These are phyloP conservation scores for Polychaeton citri DNA, from an alignment of 2,329 filamentous ascomycete genomes.

Conservation along the genomic window DNA sequence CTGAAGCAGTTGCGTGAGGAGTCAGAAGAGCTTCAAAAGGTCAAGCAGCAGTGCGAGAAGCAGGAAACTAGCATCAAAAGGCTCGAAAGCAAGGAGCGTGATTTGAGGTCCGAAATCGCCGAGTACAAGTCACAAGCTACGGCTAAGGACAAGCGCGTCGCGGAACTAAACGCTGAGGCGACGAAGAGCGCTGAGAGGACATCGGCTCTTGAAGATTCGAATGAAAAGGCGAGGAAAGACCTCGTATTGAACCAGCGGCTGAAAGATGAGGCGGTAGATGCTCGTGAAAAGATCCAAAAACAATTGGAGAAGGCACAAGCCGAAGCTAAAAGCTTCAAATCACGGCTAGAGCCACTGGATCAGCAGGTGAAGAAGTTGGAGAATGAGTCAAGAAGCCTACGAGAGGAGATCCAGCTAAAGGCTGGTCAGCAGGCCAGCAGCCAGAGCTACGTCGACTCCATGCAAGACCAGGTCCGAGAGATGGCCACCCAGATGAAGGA, in stretches of 20 bases:
- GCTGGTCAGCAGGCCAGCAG: conserved; percentile 73
- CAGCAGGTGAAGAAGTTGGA: conserved; percentile 56
- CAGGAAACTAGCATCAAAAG: conserved; percentile 52
- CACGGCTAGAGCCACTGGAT: conserved; percentile 60
- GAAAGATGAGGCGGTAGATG: conserved; percentile 62
- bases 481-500: conserved; percentile 87
- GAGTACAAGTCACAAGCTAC: conserved; percentile 55
- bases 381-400: conserved; percentile 52
- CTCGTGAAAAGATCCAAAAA: conserved; percentile 54
- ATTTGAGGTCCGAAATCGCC: conserved; percentile 61
- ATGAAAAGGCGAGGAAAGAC: conserved; percentile 61
- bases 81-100: conserved; percentile 72
- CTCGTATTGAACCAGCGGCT: conserved; percentile 65
- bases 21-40: conserved; percentile 56
- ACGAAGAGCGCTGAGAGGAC: conserved; percentile 59
- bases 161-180: conserved; percentile 64
- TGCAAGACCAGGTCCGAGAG: conserved; percentile 86
- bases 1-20: conserved; percentile 67
- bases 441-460: conserved; percentile 74
- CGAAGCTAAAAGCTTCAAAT: conserved; percentile 45
- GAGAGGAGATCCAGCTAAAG: conserved; percentile 75
- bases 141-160: conserved; percentile 68
- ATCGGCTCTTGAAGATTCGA: conserved; percentile 64
- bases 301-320: conserved; percentile 62
- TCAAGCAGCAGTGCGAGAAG: conserved; percentile 59